These are phyloP conservation scores for Gaeumannomyces sp. DNA, from an alignment of 2,329 filamentous ascomycete genomes.

Conservation along the genomic window DNA sequence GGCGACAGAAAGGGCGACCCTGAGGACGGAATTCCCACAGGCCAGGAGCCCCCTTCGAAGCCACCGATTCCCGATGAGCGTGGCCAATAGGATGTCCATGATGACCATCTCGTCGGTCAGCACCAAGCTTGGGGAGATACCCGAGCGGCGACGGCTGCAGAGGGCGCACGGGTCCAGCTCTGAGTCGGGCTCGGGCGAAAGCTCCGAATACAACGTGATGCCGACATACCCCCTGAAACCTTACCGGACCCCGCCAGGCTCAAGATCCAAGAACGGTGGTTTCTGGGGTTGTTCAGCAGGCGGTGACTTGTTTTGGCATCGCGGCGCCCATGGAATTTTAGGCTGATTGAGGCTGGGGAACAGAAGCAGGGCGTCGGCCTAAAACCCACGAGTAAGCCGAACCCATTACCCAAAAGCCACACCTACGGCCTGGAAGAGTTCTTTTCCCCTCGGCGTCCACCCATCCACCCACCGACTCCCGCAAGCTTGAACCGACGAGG, in stretches of 20 bases:
- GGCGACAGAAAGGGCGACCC: neutral
- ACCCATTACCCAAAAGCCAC: neutral
- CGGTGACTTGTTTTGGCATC: constrained; percentile 1
- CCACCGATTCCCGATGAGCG: constrained; percentile 3
- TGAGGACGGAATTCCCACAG: neutral
- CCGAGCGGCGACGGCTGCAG: constrained; percentile 22
- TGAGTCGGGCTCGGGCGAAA: constrained; percentile 15
- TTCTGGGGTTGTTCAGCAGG: constrained; percentile 23
- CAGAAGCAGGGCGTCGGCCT: neutral
- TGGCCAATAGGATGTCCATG: constrained; percentile 23
- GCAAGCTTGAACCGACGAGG: neutral
- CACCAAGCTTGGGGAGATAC: constrained; percentile 30
- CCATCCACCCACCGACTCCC: neutral
- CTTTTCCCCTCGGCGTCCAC: neutral
- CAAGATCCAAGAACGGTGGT: constrained; percentile 19
- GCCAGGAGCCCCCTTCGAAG: neutral
- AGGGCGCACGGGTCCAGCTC: constrained; percentile 8
- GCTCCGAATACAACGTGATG: constrained; percentile 21
- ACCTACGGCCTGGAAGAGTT: neutral
- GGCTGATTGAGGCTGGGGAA: constrained; percentile 1
- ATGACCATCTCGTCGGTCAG: constrained; percentile 25
- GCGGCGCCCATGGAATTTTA: neutral
- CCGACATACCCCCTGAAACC: constrained; percentile 27
- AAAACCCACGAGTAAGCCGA: constrained; percentile 2
- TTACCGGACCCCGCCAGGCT: constrained; percentile 16